Percentiles rank a stretch among this genome's conserved stretches.
Evolutionary conservation across 305 asterid species (phyloP).

Genomic region (Coffea humblotiana): DNA sequence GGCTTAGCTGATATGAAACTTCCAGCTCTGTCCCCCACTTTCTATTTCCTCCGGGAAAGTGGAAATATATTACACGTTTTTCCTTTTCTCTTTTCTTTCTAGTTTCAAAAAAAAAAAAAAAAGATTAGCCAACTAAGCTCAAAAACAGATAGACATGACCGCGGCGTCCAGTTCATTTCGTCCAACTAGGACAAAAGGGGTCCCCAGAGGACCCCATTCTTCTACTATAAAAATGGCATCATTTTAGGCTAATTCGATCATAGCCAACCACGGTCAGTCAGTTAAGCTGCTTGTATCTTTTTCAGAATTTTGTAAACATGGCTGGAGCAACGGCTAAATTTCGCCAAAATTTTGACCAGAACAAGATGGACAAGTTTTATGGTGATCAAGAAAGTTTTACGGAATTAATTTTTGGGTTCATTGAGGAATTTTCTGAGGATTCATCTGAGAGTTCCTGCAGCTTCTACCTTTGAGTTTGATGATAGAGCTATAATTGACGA

Average conservation of each 20-base stretch:
- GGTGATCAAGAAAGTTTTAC: slow-evolving; percentile 9
- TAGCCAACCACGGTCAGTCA: neutral
- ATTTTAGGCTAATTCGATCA: neutral
- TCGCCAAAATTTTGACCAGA: too few species aligned
- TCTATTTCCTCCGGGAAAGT: neutral
- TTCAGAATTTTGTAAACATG: neutral
- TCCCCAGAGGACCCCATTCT: neutral
- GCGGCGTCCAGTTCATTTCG: slow-evolving; percentile 8
- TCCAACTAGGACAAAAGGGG: neutral
- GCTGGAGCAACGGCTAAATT: neutral
- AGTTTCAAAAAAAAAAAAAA: neutral
- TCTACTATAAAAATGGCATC: slow-evolving; percentile 17
- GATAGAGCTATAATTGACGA: neutral
- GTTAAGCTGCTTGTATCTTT: too few species aligned
- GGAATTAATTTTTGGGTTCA: slow-evolving; percentile 35
- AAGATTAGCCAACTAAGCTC: neutral
- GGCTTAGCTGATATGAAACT: neutral
- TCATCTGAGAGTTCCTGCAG: slow-evolving; percentile 5
- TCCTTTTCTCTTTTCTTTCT: neutral
- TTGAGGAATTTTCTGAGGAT: slow-evolving; percentile 25
- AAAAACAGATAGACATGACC: slow-evolving; percentile 5
- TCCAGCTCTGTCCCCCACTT: slow-evolving; percentile 9
- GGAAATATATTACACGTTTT: neutral
- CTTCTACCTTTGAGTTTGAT: neutral
- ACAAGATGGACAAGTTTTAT: slow-evolving; percentile 13